Evolutionary conservation across 345 rosid species (phyloP), one percentile per base, ranked within the genome.

Genomic region (Nasturtium officinale): DNA sequence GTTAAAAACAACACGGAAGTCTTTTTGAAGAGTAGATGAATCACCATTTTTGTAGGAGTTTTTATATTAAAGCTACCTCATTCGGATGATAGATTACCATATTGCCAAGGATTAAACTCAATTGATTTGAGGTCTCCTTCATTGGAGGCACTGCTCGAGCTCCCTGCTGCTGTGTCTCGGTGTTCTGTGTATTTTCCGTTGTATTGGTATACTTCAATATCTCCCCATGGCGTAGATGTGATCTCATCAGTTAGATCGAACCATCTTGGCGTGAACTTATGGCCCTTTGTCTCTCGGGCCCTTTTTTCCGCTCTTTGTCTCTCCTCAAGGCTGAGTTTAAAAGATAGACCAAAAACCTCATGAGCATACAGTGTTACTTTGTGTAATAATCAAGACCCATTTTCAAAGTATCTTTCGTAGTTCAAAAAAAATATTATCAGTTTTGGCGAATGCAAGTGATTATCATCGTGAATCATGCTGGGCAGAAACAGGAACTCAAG

Each of bases 21-120:
- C 75, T 52, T 54, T 35, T 52, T 28, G 18, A 58, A 2, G 53
- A 30, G 26, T 68, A 64, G 69, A 69, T 32, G 46, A 42, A 69
- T 29, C 65, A 69, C 59, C 52, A 20, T 67, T 37, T 57, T 18
- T 18, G 33, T 18, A 37, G 17, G 62, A 53, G 23, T 21, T 57
- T 16, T 28, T 37, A 28, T 52, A 66, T 66, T 29, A 11, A 21
- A 43, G 28, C 15, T 78, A 75, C 77, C 77, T 89, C 83, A 87
- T 80, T 89, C 88, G 1, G 86, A 76, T 55, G 84, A 74, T 69
- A 82, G 9, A 71, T 83, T 81, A 59, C 83, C 82, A 60, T 85
- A 90, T 67, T 88, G 96, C 96, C 93, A 90, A 0, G 90, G 91
- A 78, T 87, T 84, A 75, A 88, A 90, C 64, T 87, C 89, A 7